phyloP scores from a whole-genome alignment of 2,329 filamentous ascomycete species.

The Phialemoniopsis sp. region DNA sequence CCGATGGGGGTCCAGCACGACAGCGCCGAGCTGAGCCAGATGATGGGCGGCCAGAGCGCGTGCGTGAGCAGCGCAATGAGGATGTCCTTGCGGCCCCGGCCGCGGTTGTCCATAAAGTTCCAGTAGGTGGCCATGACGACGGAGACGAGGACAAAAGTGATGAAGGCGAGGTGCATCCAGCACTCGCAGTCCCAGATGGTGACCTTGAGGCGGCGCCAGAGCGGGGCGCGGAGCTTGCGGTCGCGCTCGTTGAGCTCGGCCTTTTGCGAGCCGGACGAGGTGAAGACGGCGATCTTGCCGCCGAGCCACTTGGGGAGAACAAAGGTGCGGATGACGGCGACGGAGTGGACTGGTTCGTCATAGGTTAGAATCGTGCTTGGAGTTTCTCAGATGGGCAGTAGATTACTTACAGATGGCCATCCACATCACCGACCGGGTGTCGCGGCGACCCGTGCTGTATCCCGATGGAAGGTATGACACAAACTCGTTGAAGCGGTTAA shows the following conservation, averaged over 20 bases:
- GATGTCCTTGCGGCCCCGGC: slow-evolving; percentile 53
- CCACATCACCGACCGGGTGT: slow-evolving; percentile 53
- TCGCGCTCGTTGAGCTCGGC: slow-evolving; percentile 56
- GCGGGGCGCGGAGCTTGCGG: slow-evolving; percentile 42
- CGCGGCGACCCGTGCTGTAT: slow-evolving; percentile 54
- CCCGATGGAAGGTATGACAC: slow-evolving; percentile 52
- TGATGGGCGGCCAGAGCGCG: slow-evolving; percentile 57
- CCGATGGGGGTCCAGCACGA: slow-evolving; percentile 55
- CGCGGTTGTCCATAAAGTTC: slow-evolving; percentile 31
- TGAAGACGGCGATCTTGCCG: slow-evolving; percentile 53
- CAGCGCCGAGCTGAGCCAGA: slow-evolving; percentile 49
- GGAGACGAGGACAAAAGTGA: slow-evolving; percentile 36
- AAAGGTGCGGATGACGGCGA: slow-evolving; percentile 54
- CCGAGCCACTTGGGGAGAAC: slow-evolving; percentile 58
- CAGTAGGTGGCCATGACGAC: slow-evolving; percentile 38
- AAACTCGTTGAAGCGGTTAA: slow-evolving; percentile 50
- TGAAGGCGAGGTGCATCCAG: slow-evolving; percentile 35
- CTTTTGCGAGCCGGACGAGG: slow-evolving; percentile 52
- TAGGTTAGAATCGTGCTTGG: slow-evolving; percentile 15
- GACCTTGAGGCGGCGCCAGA: slow-evolving; percentile 47
- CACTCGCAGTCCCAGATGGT: slow-evolving; percentile 49
- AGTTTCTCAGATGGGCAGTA: too few relatives aligned
- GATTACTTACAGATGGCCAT: slow-evolving; percentile 50
- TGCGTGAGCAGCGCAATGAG: slow-evolving; percentile 52
- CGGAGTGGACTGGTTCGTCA: slow-evolving; percentile 28